These are phyloP conservation scores for Glycine tomentella DNA, from an alignment of 306 rosid genomes.

Conservation along the genomic window DNA sequence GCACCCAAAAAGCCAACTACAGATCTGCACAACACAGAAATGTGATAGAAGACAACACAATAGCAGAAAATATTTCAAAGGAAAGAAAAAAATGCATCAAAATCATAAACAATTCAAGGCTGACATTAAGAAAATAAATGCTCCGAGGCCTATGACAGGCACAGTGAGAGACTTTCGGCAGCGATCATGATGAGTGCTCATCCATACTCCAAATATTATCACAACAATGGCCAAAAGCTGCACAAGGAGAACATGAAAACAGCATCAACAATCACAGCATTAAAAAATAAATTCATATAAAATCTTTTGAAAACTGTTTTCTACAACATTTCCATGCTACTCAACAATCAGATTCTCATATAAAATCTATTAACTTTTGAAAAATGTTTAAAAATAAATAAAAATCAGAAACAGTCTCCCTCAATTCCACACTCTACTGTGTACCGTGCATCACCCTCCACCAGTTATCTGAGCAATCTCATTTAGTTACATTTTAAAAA, in stretches of 20 bases:
- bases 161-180: too few relatives aligned
- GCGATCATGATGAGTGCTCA: too few relatives aligned
- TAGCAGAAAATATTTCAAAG: not conserved
- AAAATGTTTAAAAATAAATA: not conserved
- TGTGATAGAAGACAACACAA: not conserved
- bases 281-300: not conserved
- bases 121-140: constrained; percentile 78
- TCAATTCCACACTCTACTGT: not conserved
- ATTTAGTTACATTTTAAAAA: too few relatives aligned
- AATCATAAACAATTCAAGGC: constrained; percentile 38
- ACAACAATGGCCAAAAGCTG: too few relatives aligned
- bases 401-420: not conserved
- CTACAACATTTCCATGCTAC: not conserved
- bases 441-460: not conserved
- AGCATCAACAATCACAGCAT: constrained; percentile 5
- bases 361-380: not conserved
- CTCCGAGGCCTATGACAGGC: constrained; percentile 74
- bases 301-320: not conserved
- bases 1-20: constrained; percentile 92
- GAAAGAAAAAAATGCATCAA: constrained; percentile 1
- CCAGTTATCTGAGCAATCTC: not conserved
- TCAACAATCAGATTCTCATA: too few relatives aligned
- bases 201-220: too few relatives aligned
- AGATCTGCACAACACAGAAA: constrained; percentile 67
- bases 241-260: not conserved